phyloP scores from a whole-genome alignment of 2,329 filamentous ascomycete genomes.

The Aspergillus viridinutans region DNA sequence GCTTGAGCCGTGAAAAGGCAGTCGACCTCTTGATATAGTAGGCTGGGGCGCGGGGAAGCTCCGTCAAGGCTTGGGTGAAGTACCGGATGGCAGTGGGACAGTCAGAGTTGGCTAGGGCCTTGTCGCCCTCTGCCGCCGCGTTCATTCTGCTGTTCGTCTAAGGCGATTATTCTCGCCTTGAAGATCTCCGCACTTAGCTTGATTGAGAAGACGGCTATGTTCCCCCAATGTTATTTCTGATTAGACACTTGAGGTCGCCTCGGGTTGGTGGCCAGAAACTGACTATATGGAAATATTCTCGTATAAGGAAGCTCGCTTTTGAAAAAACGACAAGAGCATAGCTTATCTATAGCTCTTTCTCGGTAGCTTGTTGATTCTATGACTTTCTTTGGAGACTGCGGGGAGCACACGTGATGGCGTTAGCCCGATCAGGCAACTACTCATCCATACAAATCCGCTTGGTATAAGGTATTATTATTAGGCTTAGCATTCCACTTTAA shows the following conservation, averaged over 20 bases:
- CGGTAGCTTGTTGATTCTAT: conserved; percentile 8
- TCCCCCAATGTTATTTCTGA: neutral
- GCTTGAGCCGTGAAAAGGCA: conserved; percentile 63
- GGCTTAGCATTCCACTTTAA: neutral
- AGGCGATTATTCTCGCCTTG: neutral
- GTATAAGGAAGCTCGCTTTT: neutral
- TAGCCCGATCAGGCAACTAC: neutral
- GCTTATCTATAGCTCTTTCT: neutral
- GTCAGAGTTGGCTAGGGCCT: conserved; percentile 59
- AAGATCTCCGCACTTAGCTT: neutral
- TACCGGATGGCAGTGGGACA: conserved; percentile 64
- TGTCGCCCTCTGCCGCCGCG: conserved; percentile 53
- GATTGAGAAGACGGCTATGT: neutral
- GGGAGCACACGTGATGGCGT: conserved; percentile 7
- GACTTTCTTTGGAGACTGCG: conserved; percentile 10
- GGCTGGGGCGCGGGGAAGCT: conserved; percentile 61
- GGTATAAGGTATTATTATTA: neutral
- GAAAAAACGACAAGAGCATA: neutral
- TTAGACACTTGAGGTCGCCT: neutral
- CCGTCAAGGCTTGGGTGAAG: conserved; percentile 62
- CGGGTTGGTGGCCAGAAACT: neutral
- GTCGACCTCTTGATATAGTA: conserved; percentile 82
- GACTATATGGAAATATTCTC: neutral
- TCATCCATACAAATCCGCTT: neutral
- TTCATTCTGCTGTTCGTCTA: conserved; percentile 40